These are phyloP conservation scores for Aspergillus conjunctus DNA, from an alignment of 495 filamentous ascomycete species.

Conservation along the genomic window DNA sequence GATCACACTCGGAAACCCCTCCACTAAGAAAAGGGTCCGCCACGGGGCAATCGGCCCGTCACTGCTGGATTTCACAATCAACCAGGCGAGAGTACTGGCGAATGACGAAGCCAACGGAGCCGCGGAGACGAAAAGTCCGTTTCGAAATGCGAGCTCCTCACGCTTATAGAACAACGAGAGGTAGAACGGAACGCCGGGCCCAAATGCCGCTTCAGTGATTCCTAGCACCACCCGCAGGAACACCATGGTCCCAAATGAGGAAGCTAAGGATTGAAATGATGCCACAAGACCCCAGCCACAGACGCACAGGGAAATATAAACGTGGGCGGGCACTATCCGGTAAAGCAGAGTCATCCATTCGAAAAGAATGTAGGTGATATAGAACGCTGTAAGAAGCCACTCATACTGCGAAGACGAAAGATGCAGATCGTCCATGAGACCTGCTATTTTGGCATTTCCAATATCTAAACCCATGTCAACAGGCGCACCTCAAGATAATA, in stretches of 20 bases:
- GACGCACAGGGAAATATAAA: slow-evolving; percentile 56
- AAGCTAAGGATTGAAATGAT: slow-evolving; percentile 68
- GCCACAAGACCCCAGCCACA: slow-evolving; percentile 62
- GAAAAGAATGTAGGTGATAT: slow-evolving; percentile 74
- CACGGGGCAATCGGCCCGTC: slow-evolving; percentile 57
- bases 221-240: slow-evolving; percentile 55
- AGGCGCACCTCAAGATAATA: background rate
- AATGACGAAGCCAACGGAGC: slow-evolving; percentile 68
- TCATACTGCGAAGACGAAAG: slow-evolving; percentile 60
- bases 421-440: slow-evolving; percentile 65
- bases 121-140: slow-evolving; percentile 63
- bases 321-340: slow-evolving; percentile 56
- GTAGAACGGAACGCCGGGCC: slow-evolving; percentile 64
- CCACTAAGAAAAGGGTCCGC: slow-evolving; percentile 61
- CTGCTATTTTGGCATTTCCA: slow-evolving; percentile 77
- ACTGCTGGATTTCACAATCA: slow-evolving; percentile 53
- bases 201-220: slow-evolving; percentile 63
- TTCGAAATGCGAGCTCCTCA: slow-evolving; percentile 63
- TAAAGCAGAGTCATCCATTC: slow-evolving; percentile 72
- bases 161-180: slow-evolving; percentile 63
- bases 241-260: slow-evolving; percentile 51
- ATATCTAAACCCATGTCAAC: slow-evolving; percentile 57
- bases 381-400: slow-evolving; percentile 68
- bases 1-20: slow-evolving; percentile 63
- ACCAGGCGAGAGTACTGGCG: slow-evolving; percentile 64